Conservation (phyloP, 768 basidiomycete species). For the Mrakia gelida region DNA sequence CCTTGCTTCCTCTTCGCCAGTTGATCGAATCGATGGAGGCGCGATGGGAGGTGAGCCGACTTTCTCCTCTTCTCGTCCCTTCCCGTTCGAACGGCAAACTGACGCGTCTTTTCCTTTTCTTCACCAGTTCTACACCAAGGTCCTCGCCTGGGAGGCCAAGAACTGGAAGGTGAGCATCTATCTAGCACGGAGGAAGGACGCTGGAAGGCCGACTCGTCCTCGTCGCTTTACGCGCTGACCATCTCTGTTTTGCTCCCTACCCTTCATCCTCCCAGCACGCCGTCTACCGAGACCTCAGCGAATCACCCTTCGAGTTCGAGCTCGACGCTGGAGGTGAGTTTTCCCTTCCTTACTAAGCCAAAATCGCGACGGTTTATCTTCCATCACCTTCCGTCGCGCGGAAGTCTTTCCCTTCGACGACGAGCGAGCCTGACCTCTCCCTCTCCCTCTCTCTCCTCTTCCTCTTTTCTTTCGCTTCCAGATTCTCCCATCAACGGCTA, state of each 20-base stretch:
- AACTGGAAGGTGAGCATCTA: not conserved
- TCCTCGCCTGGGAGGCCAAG: not conserved
- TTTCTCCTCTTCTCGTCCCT: not conserved
- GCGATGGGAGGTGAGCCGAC: not conserved
- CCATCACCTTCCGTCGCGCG: not conserved
- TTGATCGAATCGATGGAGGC: conserved; percentile 3
- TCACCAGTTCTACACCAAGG: not conserved
- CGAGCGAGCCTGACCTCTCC: not conserved
- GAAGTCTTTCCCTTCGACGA: not conserved
- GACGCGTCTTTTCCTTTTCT: not conserved
- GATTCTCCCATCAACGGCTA: not conserved
- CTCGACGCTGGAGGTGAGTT: not conserved
- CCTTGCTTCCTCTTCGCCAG: not conserved
- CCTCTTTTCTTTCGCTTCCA: not conserved
- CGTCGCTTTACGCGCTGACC: not conserved
- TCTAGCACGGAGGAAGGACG: not conserved
- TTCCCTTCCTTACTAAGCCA: not conserved
- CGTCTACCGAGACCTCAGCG: conserved; percentile 9
- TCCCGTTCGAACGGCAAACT: not conserved
- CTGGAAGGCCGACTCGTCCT: not conserved
- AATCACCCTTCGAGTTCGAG: not conserved
- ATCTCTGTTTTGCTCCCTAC: not conserved
- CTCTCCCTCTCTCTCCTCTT: not conserved
- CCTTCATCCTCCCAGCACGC: not conserved
- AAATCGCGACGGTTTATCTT: not conserved